Evolutionary conservation across 2,329 filamentous ascomycete species (phyloP).

Genomic region (Penicillium polonicum): DNA sequence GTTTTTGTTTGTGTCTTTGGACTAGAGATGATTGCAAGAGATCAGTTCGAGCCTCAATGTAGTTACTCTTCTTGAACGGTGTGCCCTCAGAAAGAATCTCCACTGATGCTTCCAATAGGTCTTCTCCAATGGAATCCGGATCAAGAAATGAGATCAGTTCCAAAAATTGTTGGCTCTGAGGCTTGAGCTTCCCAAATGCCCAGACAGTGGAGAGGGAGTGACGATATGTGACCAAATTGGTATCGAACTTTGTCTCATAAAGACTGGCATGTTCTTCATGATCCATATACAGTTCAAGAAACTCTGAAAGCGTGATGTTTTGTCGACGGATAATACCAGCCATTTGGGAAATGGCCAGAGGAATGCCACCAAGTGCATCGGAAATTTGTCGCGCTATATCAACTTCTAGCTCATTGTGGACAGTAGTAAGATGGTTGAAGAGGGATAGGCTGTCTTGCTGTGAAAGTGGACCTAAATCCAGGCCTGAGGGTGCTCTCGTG

Average conservation of each 20-base stretch:
- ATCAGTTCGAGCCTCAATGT: slow-evolving; percentile 23
- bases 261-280: not conserved
- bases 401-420: not conserved
- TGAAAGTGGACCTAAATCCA: not conserved
- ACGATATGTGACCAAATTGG: not conserved
- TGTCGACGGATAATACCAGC: not conserved
- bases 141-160: not conserved
- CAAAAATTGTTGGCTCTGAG: not conserved
- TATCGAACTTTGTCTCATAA: not conserved
- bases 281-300: not conserved
- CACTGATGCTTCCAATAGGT: not conserved
- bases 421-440: not conserved
- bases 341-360: not conserved
- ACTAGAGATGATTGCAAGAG: slow-evolving; percentile 28
- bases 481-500: not conserved
- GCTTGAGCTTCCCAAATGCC: not conserved
- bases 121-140: not conserved
- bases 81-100: not conserved
- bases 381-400: not conserved
- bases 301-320: not conserved
- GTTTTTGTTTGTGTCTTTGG: slow-evolving; percentile 21
- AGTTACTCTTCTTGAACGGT: slow-evolving; percentile 10
- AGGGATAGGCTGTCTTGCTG: not conserved
- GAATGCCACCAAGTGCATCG: not conserved
- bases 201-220: not conserved